Evolutionary conservation across 2,329 filamentous ascomycete genomes (phyloP), one percentile per base, ranked within the genome.

Genomic region (Pseudocercospora ulei): DNA sequence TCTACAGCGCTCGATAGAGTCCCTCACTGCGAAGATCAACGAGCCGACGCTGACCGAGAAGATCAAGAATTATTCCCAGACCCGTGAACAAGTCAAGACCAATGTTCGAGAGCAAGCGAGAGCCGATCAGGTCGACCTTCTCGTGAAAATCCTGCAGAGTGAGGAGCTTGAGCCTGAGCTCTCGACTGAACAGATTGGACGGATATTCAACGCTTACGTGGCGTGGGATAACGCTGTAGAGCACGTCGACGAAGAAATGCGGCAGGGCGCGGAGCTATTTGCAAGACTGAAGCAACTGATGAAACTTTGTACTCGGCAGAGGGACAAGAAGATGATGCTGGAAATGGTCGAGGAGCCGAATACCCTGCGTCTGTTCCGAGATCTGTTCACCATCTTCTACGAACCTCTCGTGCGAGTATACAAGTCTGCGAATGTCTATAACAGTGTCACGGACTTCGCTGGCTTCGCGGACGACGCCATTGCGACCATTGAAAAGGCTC

Each of bases 301-400:
- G 56, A 96, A 96, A 66, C 70, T 98, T 20, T 82, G 86, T 62
- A 88, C 85, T 7, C 75, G 90, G 33, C 84, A 94, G 57, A 75
- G 88, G 31, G 90, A 98, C 61, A 98, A 98, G 75, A 70, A 78
- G 19, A 95, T 94, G 87, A 96, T 98, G 88, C 69, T 95, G 38
- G 76, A 78, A 46, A 78, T 96, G 55, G 90, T 98, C 36, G 87
- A 96, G 63, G 88, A 98, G 65, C 85, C 90, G 0, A 87, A 88
- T n/a, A 96, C 90, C 0, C 70, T 98, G n/a, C 82, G 92, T 58
- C 72, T 98, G 17, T 90, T 98, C 72, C 78, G 86, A 31, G 90
- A 98, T 56, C 72, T 98, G 14, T 96, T 98, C 61, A 93, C 86
- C 20, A 96, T 98, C 58, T 98, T 98, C 66, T 98, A 98, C 64